These are phyloP conservation scores for Balansia obtecta DNA, from an alignment of 2,329 filamentous ascomycete species.

Conservation along the genomic window DNA sequence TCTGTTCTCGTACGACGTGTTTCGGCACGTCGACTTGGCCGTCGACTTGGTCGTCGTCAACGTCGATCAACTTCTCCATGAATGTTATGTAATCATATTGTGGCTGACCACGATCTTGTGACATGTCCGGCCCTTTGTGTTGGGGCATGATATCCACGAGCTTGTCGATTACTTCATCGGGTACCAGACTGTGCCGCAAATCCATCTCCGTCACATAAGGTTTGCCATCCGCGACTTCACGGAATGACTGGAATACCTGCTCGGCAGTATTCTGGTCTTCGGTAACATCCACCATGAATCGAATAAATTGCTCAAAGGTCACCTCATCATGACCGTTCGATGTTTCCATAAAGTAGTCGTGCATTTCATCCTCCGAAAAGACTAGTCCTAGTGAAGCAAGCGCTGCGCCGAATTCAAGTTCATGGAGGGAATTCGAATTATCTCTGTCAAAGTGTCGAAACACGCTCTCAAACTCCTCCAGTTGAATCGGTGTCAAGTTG, in stretches of 20 bases:
- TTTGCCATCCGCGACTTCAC: constrained; percentile 95
- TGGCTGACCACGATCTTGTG: constrained; percentile 68
- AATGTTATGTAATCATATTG: constrained; percentile 97
- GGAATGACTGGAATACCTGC: constrained; percentile 96
- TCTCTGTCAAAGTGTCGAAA: constrained; percentile 97
- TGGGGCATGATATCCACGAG: constrained; percentile 75
- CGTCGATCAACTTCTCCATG: constrained; percentile 73
- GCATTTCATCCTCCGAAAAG: constrained; percentile 97
- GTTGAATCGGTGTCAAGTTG: constrained; percentile 92
- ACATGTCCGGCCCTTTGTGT: constrained; percentile 74
- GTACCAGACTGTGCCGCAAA: constrained; percentile 84
- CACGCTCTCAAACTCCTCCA: constrained; percentile 97
- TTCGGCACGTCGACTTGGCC: constrained; percentile 16
- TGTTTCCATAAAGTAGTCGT: constrained; percentile 84
- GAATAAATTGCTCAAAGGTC: constrained; percentile 96
- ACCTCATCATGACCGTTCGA: constrained; percentile 68
- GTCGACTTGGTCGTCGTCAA: constrained; percentile 18
- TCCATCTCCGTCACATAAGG: constrained; percentile 98
- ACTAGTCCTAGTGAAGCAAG: constrained; percentile 90
- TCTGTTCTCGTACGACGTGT: constrained; percentile 22
- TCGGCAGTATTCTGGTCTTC: constrained; percentile 98
- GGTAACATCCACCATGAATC: constrained; percentile 98
- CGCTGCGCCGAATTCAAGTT: constrained; percentile 91
- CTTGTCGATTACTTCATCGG: constrained; percentile 93
- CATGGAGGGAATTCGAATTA: constrained; percentile 75